phyloP scores from a whole-genome alignment of 768 basidiomycete species.

The Dioszegia aurantiaca region DNA sequence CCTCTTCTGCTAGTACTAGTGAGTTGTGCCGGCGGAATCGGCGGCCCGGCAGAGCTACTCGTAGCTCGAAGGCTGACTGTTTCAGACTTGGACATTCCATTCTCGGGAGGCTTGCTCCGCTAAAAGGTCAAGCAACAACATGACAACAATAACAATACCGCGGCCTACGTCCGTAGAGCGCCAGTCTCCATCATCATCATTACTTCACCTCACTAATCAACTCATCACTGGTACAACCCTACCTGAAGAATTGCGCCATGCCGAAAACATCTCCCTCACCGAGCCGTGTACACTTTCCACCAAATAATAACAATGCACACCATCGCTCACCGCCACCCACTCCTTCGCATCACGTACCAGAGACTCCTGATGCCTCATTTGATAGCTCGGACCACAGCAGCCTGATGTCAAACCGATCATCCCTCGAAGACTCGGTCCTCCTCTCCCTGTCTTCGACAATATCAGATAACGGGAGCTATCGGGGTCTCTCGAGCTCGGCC shows the following conservation, averaged over 20 bases:
- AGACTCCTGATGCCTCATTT: neutral
- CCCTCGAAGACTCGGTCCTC: neutral
- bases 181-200: no score
- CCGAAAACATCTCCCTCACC: no score
- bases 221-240: no score
- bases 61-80: conserved; percentile 4
- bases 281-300: no score
- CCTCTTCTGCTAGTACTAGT: no score
- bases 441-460: neutral
- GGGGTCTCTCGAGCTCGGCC: neutral
- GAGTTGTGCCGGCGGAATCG: no score
- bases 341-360: neutral
- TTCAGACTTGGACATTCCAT: conserved; percentile 5
- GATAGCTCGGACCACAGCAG: conserved; percentile 2
- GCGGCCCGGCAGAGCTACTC: neutral
- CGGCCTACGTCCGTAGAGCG: no score
- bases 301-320: no score
- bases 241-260: no score
- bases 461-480: neutral
- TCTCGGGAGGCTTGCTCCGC: neutral
- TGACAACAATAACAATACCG: neutral
- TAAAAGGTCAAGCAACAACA: neutral
- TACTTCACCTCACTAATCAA: no score
- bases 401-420: conserved; percentile 1
- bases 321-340: neutral